Evolutionary conservation across 129 eudicot genomes (phyloP), one percentile per base, ranked within the genome.

Genomic region (Pittosporum tobira): DNA sequence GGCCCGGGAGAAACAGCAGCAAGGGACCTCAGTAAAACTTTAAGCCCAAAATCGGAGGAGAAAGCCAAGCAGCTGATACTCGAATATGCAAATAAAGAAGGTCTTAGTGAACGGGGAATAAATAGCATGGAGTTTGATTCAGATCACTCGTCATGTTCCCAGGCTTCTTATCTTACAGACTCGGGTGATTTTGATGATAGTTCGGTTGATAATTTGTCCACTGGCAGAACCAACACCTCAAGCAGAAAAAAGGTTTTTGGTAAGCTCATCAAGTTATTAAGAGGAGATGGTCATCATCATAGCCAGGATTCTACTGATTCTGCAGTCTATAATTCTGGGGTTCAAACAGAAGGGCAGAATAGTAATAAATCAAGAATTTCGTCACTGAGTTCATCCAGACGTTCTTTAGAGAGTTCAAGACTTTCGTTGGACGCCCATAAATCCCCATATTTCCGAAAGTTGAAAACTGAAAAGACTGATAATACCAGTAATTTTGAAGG

Each of bases 1-100:
- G 71, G 63, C 48, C 79, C 67, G 0, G 94, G 85, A 46, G 78
- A 85, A 80, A 80, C 95, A 68, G 77, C 55, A 15, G 95, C 88
- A 3, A 63, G 81, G 62, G 94, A 90, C 68, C 88, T 90, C 22
- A 90, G 88, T 66, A 90, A 73, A 67, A 47, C 79, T 5, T 40
- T 85, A 51, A 80, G 83, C 73, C 94, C 94, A 4, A 78, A 71
- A 47, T 85, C 97, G 1, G 95, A 85, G 71, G 72, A 75, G 53
- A 90, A 80, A 62, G 97, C 94, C 25, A 85, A 90, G 66, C 75
- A 90, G 37, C 54, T 89, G 66, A 82, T 82, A 18, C 80, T 82
- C 25, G 88, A 84, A 61, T 81, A 89, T 60, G 97, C 93, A n/a
- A 65, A 73, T 12, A 77, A 76, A 59, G 95, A 85, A 82, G 84